Evolutionary conservation across 2,329 filamentous ascomycete genomes (phyloP).

Genomic region (Claviceps sorghi): DNA sequence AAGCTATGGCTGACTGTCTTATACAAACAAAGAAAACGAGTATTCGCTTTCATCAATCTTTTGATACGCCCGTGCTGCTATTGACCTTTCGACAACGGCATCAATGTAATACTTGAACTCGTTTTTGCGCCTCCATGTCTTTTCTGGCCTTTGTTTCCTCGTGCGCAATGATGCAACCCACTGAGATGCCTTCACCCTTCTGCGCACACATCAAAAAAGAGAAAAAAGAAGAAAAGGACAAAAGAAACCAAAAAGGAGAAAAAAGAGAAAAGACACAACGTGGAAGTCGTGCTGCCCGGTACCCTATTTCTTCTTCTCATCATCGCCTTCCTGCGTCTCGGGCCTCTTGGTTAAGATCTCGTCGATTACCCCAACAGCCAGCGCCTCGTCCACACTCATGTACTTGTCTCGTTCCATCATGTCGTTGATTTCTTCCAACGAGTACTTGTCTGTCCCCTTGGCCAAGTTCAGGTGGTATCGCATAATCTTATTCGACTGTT

Average conservation of each 20-base stretch:
- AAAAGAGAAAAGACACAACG: neutral
- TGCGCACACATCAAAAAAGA: neutral
- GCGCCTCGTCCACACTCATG: constrained; percentile 73
- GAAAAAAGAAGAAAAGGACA: too few relatives aligned
- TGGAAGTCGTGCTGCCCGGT: neutral
- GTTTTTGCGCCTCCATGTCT: neutral
- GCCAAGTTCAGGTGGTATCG: constrained; percentile 68
- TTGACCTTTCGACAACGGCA: neutral
- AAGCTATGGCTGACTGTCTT: neutral
- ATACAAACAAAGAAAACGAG: neutral
- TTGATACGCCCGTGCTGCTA: neutral
- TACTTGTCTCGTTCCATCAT: constrained; percentile 98
- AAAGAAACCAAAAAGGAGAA: too few relatives aligned
- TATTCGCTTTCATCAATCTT: neutral
- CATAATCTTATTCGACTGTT: constrained; percentile 84
- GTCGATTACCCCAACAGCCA: constrained; percentile 84
- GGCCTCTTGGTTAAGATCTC: constrained; percentile 61
- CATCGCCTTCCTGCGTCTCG: constrained; percentile 21
- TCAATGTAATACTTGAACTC: neutral
- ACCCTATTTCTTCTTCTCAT: constrained; percentile 5
- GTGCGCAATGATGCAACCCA: neutral
- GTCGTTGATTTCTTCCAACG: constrained; percentile 70
- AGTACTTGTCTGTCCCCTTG: constrained; percentile 60
- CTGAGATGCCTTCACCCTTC: neutral
- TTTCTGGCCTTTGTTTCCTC: neutral